A percentile compares a stretch with the other conserved stretches of the same genome.
phyloP scores from a whole-genome alignment of 805 yeast genomes.

The Kodamaea hsintzibuensis region DNA sequence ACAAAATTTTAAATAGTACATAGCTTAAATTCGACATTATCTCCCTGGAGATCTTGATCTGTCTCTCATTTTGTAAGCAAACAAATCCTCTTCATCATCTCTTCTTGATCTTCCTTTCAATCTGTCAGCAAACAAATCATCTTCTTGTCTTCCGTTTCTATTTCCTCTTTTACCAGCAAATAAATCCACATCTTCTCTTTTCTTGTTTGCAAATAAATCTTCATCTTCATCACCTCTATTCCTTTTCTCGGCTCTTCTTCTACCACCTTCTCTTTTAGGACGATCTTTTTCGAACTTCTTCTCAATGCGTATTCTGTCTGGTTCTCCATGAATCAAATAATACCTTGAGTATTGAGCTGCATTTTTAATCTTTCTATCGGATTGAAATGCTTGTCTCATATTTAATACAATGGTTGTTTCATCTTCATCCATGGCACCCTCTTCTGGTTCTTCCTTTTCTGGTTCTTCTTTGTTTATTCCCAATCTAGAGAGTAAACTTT shows the following conservation, averaged over 20 bases:
- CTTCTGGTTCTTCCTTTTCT: slow-evolving; percentile 14
- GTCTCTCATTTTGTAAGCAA: slow-evolving; percentile 20
- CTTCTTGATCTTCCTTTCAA: slow-evolving; percentile 10
- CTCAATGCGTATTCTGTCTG: slow-evolving; percentile 42
- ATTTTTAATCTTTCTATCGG: slow-evolving; percentile 58
- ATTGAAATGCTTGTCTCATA: slow-evolving; percentile 50
- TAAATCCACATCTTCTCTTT: slow-evolving; percentile 22
- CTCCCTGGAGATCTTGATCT: slow-evolving; percentile 9
- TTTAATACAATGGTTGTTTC: slow-evolving; percentile 36
- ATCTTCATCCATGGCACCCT: slow-evolving; percentile 39
- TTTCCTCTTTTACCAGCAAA: slow-evolving; percentile 21
- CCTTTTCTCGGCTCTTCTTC: slow-evolving; percentile 3
- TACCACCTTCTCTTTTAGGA: not conserved
- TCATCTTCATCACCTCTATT: slow-evolving; percentile 18
- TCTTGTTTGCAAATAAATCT: slow-evolving; percentile 26
- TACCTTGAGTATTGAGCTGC: slow-evolving; percentile 62
- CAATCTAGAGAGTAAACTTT: slow-evolving; percentile 30
- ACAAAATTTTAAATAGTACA: not conserved
- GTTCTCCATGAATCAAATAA: slow-evolving; percentile 72
- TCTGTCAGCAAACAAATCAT: slow-evolving; percentile 26
- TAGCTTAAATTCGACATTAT: not conserved
- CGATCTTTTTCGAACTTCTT: slow-evolving; percentile 11
- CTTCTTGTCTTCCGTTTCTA: slow-evolving; percentile 13
- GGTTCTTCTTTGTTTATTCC: slow-evolving; percentile 16
- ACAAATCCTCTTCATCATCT: slow-evolving; percentile 23